Evolutionary conservation across 2,329 filamentous ascomycete genomes (phyloP), one percentile per base, ranked within the genome.

Genomic region (Diplodia scrobiculata): DNA sequence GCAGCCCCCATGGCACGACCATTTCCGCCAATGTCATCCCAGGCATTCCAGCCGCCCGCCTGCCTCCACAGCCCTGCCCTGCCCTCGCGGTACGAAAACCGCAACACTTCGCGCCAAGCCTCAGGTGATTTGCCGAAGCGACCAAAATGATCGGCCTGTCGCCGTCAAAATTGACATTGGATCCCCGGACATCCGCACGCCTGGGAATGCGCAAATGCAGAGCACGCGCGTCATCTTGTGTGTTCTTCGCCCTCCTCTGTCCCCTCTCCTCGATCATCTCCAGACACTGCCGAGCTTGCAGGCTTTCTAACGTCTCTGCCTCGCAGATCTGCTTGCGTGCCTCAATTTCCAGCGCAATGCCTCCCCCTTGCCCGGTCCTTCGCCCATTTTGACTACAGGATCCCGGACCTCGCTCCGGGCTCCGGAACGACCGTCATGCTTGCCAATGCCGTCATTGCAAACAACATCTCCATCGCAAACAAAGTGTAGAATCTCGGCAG

Each of bases 101-200:
- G 32, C n/a, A 14, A 38, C 36, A 21, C 13, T 5, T 17, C 38
- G 6, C 14, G 13, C 11, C 55, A 25, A 59, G 54, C 54, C 55
- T 59, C 55, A 47, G 38, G 38, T 41, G 55, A 59, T 59, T 59
- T 27, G 55, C 55, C 55, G 55, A 45, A 21, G 29, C 52, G 29
- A 36, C 29, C 34, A 11, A n/a, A 10, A 29, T 32, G 55, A 32
- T 48, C 55, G 48, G 55, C 55, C 45, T 5, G 17, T 13, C 11
- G 47, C 47, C 47, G 53, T 25, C 34, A 27, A 47, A 38, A 47
- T 29, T 45, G 54, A 29, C 36, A 25, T 14, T 29, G 9, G 54
- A 59, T 59, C 38, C 53, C 53, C 32, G 53, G 38, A 21, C 53
- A 58, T 58, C 53, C 53, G 53, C 53, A 36, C 53, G 11, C 53